A percentile compares a stretch with the other conserved stretches of the same genome.
These are phyloP conservation scores for Massarina eburnea DNA, from an alignment of 2,329 filamentous ascomycete species.

Conservation along the genomic window DNA sequence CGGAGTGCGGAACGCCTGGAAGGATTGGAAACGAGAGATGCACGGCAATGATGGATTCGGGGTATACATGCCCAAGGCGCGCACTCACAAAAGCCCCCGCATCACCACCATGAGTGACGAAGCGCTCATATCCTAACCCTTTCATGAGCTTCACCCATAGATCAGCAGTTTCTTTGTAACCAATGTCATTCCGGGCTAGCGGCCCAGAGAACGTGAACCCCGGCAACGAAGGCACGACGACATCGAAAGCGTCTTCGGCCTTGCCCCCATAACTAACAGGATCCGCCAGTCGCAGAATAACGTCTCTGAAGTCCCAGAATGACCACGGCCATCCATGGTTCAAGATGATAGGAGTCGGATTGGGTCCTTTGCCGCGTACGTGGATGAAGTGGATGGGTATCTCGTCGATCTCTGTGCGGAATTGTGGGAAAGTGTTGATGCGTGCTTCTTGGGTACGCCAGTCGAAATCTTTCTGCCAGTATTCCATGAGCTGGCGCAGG, in stretches of 20 bases:
- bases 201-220: constrained; percentile 10
- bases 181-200: constrained; percentile 1
- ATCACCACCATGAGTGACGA: constrained; percentile 12
- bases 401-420: constrained; percentile 8
- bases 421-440: constrained; percentile 12
- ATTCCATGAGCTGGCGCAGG: constrained; percentile 1
- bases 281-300: constrained; percentile 8
- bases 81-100: constrained; percentile 11
- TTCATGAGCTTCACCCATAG: constrained; percentile 11
- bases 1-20: constrained; percentile 2
- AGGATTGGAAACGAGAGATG: constrained; percentile 7
- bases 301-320: constrained; percentile 9
- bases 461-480: constrained; percentile 5
- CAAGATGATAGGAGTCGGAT: constrained; percentile 7
- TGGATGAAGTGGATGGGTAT: constrained; percentile 11
- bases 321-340: constrained; percentile 12
- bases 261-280: constrained; percentile 3
- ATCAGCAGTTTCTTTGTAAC: constrained; percentile 8
- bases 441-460: constrained; percentile 7
- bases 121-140: constrained; percentile 5
- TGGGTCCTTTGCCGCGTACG: constrained; percentile 6
- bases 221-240: constrained; percentile 9
- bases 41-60: constrained; percentile 8
- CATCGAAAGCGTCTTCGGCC: constrained; percentile 8
- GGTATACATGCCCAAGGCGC: constrained; percentile 8